Evolutionary conservation across 257 asterid genomes (phyloP).

Genomic region (Nicotiana knightiana): DNA sequence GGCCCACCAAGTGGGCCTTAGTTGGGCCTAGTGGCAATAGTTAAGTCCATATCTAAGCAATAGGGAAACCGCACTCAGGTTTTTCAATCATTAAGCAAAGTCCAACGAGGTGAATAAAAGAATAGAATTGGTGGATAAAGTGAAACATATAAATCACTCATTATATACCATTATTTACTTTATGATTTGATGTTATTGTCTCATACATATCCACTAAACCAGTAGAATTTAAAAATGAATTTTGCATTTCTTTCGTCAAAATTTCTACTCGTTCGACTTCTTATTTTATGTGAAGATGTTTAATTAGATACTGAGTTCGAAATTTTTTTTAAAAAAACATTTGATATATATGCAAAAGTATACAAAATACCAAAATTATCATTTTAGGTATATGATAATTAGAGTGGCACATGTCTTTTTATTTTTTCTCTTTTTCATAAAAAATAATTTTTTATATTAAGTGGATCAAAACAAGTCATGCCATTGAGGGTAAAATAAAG

Average conservation of each 20-base stretch:
- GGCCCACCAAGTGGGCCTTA: neutral
- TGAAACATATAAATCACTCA: neutral
- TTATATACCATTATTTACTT: neutral
- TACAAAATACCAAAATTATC: neutral
- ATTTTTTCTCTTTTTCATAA: neutral
- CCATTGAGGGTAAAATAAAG: too few relatives aligned
- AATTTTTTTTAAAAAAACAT: fast-evolving
- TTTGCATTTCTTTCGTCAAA: neutral
- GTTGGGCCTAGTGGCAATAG: neutral
- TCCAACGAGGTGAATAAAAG: neutral
- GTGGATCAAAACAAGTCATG: too few relatives aligned
- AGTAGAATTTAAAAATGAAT: neutral
- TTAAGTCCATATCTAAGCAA: neutral
- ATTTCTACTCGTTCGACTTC: neutral
- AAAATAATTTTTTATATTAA: too few relatives aligned
- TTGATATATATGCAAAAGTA: neutral
- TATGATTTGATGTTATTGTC: neutral
- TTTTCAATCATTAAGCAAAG: neutral
- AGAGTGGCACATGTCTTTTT: neutral
- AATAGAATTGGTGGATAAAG: neutral
- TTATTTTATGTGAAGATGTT: neutral
- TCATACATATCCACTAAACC: neutral
- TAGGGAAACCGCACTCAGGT: neutral
- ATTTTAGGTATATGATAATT: neutral
- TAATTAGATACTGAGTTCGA: fast-evolving